Conservation (phyloP, 2,329 filamentous ascomycete species). For the Thielaviopsis populi region DNA sequence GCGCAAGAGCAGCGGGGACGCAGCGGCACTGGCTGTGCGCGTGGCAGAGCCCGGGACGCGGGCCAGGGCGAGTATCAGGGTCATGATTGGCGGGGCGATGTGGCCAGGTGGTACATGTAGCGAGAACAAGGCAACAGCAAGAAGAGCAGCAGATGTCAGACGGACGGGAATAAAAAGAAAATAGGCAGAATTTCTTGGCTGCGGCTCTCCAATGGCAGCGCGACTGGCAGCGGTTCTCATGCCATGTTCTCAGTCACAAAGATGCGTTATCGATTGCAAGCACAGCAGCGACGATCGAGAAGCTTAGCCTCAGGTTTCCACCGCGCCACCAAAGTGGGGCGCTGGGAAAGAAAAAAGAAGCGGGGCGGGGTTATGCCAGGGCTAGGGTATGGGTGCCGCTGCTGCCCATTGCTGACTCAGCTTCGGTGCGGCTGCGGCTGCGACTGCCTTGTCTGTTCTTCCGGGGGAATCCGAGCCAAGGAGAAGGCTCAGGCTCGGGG, state of each 20-base stretch:
- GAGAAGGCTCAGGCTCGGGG: neutral
- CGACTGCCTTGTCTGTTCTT: conserved; percentile 14
- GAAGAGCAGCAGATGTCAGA: neutral
- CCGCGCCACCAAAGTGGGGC: neutral
- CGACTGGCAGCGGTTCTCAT: neutral
- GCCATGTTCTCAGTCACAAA: neutral
- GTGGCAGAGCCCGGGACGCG: conserved; percentile 5
- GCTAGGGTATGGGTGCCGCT: neutral
- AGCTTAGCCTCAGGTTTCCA: neutral
- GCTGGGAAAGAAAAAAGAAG: neutral
- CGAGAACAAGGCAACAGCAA: neutral
- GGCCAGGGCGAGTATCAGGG: conserved; percentile 4
- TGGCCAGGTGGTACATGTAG: neutral
- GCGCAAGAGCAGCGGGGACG: neutral
- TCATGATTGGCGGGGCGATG: conserved; percentile 3
- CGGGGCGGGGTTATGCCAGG: neutral
- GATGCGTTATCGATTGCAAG: neutral
- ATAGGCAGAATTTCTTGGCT: neutral
- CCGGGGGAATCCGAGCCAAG: conserved; percentile 16
- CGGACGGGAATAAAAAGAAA: neutral
- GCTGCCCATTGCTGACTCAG: neutral
- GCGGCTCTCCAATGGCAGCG: neutral
- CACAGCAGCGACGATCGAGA: neutral
- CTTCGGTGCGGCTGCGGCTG: conserved; percentile 12
- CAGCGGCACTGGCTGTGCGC: neutral